A percentile compares a stretch with the other conserved stretches of the same genome.
These are phyloP conservation scores for Sarocladium kiliense DNA, from an alignment of 2,329 filamentous ascomycete genomes.

Conservation along the genomic window DNA sequence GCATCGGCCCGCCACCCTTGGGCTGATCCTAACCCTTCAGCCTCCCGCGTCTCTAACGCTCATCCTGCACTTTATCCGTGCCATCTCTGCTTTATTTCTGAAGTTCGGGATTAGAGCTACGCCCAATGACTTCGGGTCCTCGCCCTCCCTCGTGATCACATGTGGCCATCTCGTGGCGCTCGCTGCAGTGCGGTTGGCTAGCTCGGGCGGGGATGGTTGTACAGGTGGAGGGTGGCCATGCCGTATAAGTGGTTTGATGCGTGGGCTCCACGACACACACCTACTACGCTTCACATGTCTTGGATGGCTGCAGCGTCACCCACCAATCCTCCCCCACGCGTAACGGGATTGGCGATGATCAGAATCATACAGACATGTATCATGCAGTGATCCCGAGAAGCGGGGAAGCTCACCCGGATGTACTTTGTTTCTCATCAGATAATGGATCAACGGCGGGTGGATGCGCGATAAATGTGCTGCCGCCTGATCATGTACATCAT, in stretches of 20 bases:
- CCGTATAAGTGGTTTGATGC: constrained; percentile 6
- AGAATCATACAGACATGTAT: neutral
- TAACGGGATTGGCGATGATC: neutral
- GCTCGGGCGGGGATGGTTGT: neutral
- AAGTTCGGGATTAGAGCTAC: neutral
- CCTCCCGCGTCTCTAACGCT: neutral
- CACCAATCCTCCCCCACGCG: neutral
- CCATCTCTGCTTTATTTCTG: neutral
- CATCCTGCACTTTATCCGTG: neutral
- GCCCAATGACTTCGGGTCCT: neutral
- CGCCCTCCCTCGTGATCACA: constrained; percentile 1
- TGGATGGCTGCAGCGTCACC: neutral
- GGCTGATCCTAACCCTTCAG: neutral
- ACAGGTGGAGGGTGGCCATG: neutral
- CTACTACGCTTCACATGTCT: neutral
- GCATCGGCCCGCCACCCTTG: neutral
- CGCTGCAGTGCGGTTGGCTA: neutral
- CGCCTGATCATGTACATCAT: neutral
- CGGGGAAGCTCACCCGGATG: neutral
- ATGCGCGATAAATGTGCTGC: constrained; percentile 3
- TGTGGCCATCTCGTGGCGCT: constrained; percentile 1
- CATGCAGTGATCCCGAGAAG: constrained; percentile 5
- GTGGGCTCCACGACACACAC: neutral
- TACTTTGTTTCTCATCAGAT: neutral
- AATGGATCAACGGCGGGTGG: neutral